A percentile compares a stretch with the other conserved stretches of the same genome.
Evolutionary conservation across 2,329 filamentous ascomycete genomes (phyloP).

Genomic region (Fusarium sp.): DNA sequence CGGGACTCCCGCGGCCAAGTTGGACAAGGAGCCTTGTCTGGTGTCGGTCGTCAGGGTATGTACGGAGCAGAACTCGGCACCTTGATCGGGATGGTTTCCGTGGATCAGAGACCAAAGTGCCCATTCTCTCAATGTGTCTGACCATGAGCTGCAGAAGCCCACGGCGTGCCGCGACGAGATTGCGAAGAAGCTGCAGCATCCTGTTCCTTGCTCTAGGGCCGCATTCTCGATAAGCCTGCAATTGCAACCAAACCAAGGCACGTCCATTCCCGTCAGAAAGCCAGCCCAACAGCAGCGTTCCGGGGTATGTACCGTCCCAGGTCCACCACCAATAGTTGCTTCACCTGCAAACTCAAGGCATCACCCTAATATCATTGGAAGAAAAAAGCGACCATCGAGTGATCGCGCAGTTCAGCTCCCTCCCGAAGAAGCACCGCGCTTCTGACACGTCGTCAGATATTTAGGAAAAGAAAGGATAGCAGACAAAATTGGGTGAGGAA

Average conservation of each 20-base stretch:
- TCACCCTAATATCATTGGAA: slow-evolving; percentile 28
- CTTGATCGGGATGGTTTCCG: slow-evolving; percentile 7
- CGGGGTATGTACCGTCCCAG: slow-evolving; percentile 22
- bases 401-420: slow-evolving; percentile 16
- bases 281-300: slow-evolving; percentile 14
- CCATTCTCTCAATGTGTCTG: slow-evolving; percentile 15
- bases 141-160: slow-evolving; percentile 1
- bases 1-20: slow-evolving; percentile 21
- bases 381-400: slow-evolving; percentile 10
- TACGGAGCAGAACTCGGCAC: slow-evolving; percentile 7
- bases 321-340: slow-evolving; percentile 30
- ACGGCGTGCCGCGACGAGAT: slow-evolving; percentile 12
- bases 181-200: slow-evolving; percentile 21
- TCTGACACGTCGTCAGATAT: slow-evolving; percentile 34
- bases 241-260: slow-evolving; percentile 27
- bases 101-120: slow-evolving; percentile 15
- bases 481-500: neutral
- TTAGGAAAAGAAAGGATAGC: slow-evolving; percentile 9
- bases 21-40: slow-evolving; percentile 15
- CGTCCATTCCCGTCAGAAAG: slow-evolving; percentile 20
- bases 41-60: neutral
- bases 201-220: slow-evolving; percentile 30
- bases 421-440: slow-evolving; percentile 15
- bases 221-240: slow-evolving; percentile 13
- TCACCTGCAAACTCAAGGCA: slow-evolving; percentile 9